A percentile compares a stretch with the other conserved stretches of the same genome.
Conservation (phyloP, 345 rosid species). For the Lepidium didymum region DNA sequence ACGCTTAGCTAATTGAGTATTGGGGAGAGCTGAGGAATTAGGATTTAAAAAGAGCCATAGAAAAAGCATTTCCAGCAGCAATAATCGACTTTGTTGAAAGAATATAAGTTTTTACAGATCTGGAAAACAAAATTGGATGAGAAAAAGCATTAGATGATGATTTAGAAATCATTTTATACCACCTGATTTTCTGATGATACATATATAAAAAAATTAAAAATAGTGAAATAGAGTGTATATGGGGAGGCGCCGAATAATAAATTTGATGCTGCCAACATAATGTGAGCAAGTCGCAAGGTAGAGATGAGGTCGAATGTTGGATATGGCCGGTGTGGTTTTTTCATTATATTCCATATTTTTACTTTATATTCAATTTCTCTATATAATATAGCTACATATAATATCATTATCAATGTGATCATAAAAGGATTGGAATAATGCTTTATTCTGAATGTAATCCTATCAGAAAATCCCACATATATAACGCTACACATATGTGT, state of each 20-base stretch:
- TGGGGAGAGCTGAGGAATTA: no score
- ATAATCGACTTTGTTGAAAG: no score
- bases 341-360: constrained; percentile 8
- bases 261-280: constrained; percentile 23
- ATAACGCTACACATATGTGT: neutral
- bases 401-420: constrained; percentile 16
- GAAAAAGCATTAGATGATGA: no score
- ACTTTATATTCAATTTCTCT: constrained; percentile 22
- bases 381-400: neutral
- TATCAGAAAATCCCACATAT: neutral
- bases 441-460: constrained; percentile 9
- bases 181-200: no score
- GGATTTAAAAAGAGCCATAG: no score
- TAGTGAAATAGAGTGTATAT: neutral
- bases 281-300: constrained; percentile 28
- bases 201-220: neutral
- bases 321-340: constrained; percentile 25
- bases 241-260: constrained; percentile 16
- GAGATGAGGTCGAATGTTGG: constrained; percentile 33
- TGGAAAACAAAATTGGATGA: no score
- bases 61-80: no score
- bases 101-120: no score
- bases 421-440: neutral
- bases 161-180: no score
- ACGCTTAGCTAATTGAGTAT: no score